Base-by-base conservation (phyloP, 768 basidiomycete species). In the Calocera viscosa region DNA sequence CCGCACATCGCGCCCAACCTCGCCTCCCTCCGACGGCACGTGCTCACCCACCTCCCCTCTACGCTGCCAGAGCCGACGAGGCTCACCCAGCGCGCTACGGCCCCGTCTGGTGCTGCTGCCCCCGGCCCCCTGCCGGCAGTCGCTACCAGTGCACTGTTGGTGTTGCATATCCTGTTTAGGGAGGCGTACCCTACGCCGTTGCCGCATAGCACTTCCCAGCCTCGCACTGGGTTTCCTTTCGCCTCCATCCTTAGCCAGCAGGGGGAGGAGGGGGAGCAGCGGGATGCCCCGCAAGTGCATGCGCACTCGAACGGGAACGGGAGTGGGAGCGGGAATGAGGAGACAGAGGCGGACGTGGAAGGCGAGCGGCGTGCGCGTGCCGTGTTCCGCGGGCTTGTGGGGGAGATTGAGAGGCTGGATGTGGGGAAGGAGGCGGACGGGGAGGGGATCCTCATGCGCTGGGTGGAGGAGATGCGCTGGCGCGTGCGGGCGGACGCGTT, bases 231-330 rank as follows among this genome's bases (percentile, higher is more conserved):
- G 8, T 47, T 47, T 19, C 43, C 43, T 7, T 47, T 47, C 24
- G 43, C 43, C 5, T 47, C 43, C 16, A 5, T 47, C 8, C 43
- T 47, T 19, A 19, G 24, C 8, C 43, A 81, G 10, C 89, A 90
- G 69, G 74, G 79, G 1, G 82, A 82, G 2, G 89, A 89, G 33
- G 82, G 89, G 32, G 85, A 49, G 7, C 34, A 81, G 1, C 87
- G 90, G n/a, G n/a, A n/a, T n/a, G n/a, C n/a, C n/a, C n/a, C n/a
- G n/a, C n/a, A n/a, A n/a, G n/a, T n/a, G n/a, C n/a, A n/a, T n/a
- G n/a, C n/a, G n/a, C n/a, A 72, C 87, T 83, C 22, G 91, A 94
- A 67, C 78, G 90, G 38, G 88, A 91, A 68, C 89, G 89, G 22
- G 81, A 83, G 19, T 87, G 85, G n/a, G 89, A 87, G n/a, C 81